A percentile compares a stretch with the other conserved stretches of the same genome.
These are phyloP conservation scores for Solanum sejunctum DNA, from an alignment of 257 asterid genomes.

Conservation along the genomic window DNA sequence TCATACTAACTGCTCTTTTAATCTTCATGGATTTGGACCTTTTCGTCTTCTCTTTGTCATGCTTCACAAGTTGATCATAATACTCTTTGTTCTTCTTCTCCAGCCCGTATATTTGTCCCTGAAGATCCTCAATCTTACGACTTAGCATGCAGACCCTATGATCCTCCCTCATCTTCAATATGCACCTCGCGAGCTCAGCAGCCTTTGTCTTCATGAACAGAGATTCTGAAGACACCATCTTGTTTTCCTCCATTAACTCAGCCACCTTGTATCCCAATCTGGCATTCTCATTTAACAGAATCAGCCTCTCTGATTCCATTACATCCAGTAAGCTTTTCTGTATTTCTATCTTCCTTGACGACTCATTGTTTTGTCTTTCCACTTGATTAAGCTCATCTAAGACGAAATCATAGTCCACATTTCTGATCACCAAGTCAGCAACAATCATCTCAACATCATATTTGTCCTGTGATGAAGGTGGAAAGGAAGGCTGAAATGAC, in stretches of 20 bases:
- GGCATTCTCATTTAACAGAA: conserved; percentile 71
- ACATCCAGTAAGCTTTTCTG: conserved; percentile 83
- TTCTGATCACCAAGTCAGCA: conserved; percentile 64
- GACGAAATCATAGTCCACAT: conserved; percentile 53
- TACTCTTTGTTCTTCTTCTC: conserved; percentile 90
- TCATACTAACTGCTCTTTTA: conserved; percentile 27
- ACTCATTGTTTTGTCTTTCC: conserved; percentile 47
- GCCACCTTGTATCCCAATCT: conserved; percentile 54
- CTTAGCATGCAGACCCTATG: conserved; percentile 73
- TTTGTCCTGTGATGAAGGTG: neutral
- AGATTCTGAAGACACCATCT: conserved; percentile 65
- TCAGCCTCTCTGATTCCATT: conserved; percentile 81
- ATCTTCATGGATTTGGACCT: conserved; percentile 11
- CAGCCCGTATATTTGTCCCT: conserved; percentile 65
- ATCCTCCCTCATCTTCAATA: conserved; percentile 81
- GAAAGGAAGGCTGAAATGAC: conserved; percentile 42
- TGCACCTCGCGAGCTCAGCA: conserved; percentile 78
- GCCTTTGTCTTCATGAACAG: conserved; percentile 76
- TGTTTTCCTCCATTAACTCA: conserved; percentile 64
- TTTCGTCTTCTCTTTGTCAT: conserved; percentile 28
- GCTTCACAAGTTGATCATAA: conserved; percentile 49
- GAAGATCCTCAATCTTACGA: conserved; percentile 89
- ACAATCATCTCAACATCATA: conserved; percentile 43
- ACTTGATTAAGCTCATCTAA: conserved; percentile 35
- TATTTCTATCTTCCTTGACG: conserved; percentile 61